Conservation (phyloP, 2,329 filamentous ascomycete species). For the Passalora sequoiae region DNA sequence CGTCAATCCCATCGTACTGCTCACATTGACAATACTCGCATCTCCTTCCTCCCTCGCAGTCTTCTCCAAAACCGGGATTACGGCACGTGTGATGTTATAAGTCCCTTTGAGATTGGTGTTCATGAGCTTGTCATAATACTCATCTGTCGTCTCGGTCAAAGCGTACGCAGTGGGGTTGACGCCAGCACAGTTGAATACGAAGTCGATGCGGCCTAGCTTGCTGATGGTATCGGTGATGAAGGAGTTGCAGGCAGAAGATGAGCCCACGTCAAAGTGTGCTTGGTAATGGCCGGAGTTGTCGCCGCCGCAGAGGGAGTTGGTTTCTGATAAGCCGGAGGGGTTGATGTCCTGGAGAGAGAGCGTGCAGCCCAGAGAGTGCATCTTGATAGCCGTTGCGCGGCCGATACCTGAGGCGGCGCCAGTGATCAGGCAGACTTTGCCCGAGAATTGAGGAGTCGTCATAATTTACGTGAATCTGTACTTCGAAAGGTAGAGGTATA, state of each 20-base stretch:
- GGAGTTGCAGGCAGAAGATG: conserved; percentile 20
- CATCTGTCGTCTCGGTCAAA: conserved; percentile 38
- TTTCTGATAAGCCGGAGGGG: conserved; percentile 28
- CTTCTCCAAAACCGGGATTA: conserved; percentile 35
- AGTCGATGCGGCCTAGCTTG: conserved; percentile 33
- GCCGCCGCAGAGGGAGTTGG: conserved; percentile 18
- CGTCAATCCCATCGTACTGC: conserved; percentile 37
- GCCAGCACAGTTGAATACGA: conserved; percentile 41
- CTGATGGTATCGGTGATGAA: conserved; percentile 24
- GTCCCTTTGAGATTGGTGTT: conserved; percentile 40
- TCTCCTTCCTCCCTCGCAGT: too few relatives aligned
- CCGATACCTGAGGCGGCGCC: conserved; percentile 37
- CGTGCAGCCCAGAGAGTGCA: conserved; percentile 40
- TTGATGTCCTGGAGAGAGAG: conserved; percentile 42
- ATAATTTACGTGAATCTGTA: too few relatives aligned
- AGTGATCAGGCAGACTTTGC: conserved; percentile 27
- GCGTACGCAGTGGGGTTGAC: conserved; percentile 33
- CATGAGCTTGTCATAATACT: conserved; percentile 39
- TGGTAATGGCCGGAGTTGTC: background rate
- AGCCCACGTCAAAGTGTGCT: conserved; percentile 30
- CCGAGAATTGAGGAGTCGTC: conserved; percentile 17
- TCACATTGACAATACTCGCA: conserved; percentile 41
- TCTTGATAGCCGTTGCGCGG: conserved; percentile 40
- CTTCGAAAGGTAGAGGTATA: too few relatives aligned
- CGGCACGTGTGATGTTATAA: conserved; percentile 38